A percentile compares a stretch with the other conserved stretches of the same genome.
Evolutionary conservation across 192 early-diverging fungal genomes (phyloP).

Genomic region (Coemansia sp.): DNA sequence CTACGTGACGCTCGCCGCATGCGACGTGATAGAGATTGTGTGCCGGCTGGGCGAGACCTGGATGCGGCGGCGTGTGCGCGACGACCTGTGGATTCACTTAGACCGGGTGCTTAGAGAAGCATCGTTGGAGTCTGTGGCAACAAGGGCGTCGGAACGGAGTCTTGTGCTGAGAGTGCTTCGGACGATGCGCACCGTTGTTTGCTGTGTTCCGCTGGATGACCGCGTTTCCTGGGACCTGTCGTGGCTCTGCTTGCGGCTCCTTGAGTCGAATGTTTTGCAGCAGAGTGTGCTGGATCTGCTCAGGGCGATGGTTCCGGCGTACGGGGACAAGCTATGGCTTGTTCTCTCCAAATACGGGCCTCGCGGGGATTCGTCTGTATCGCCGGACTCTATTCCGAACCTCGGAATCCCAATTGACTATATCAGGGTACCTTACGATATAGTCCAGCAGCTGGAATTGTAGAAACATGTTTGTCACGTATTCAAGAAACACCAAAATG

Average conservation of each 20-base stretch:
- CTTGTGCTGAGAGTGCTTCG: slow-evolving; percentile 18
- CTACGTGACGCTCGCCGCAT: slow-evolving; percentile 37
- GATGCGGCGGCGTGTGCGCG: slow-evolving; percentile 45
- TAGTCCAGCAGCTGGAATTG: slow-evolving; percentile 26
- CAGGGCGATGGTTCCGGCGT: slow-evolving; percentile 29
- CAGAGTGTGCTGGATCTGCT: slow-evolving; percentile 19
- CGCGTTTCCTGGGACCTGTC: slow-evolving; percentile 25
- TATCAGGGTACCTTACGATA: slow-evolving; percentile 14
- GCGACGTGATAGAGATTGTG: slow-evolving; percentile 38
- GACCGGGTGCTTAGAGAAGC: slow-evolving; percentile 6
- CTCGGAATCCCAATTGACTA: slow-evolving; percentile 13
- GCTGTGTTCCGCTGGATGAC: slow-evolving; percentile 35
- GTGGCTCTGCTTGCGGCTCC: slow-evolving; percentile 15
- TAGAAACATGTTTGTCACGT: neutral
- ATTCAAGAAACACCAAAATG: too few species aligned
- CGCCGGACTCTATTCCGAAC: slow-evolving; percentile 10
- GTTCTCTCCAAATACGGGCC: slow-evolving; percentile 31
- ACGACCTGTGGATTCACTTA: slow-evolving; percentile 45
- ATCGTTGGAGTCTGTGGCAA: neutral
- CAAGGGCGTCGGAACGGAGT: slow-evolving; percentile 11
- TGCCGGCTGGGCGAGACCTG: slow-evolving; percentile 32
- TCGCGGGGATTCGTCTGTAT: neutral
- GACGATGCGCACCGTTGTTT: slow-evolving; percentile 34
- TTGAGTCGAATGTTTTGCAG: slow-evolving; percentile 10
- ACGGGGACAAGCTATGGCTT: slow-evolving; percentile 50